Conservation (phyloP, 257 asterid genomes). For the Solanum commersonii region DNA sequence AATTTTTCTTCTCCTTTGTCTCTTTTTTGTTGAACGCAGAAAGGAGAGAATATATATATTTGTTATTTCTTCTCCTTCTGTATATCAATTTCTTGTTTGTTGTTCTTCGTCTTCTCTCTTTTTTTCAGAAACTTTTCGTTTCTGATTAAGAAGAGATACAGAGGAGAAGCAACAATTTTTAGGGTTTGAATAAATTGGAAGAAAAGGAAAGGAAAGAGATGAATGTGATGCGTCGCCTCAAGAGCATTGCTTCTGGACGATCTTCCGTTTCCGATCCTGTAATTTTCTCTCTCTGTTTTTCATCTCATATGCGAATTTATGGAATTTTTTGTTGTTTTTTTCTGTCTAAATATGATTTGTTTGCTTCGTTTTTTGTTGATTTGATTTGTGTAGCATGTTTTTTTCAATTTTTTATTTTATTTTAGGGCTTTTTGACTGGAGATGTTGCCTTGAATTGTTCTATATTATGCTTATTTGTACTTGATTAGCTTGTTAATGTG, state of each 20-base stretch:
- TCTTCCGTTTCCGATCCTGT: slow-evolving; percentile 95
- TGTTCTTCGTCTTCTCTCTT: not conserved
- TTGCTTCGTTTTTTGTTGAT: not conserved
- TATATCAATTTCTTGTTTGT: not conserved
- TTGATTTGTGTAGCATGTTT: not conserved
- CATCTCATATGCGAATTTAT: not conserved
- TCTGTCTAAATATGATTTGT: not conserved
- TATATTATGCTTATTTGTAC: not conserved
- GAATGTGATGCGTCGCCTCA: slow-evolving; percentile 95
- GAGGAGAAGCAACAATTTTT: not conserved
- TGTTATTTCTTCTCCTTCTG: not conserved
- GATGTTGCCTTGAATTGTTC: not conserved
- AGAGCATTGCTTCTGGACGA: slow-evolving; percentile 97
- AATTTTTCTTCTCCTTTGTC: not conserved
- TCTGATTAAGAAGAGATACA: not conserved
- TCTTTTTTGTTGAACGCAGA: not conserved
- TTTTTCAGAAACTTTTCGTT: not conserved
- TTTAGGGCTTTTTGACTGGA: not conserved
- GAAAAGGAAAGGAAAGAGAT: slow-evolving; percentile 17
- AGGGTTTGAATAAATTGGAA: not conserved
- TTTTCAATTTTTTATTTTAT: not conserved
- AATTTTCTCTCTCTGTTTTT: slow-evolving; percentile 8
- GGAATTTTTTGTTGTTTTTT: not conserved
- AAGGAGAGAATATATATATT: not conserved
- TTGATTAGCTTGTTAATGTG: not conserved